Conservation (phyloP, 192 early-diverging fungal genomes). For the Helicostylum pulchrum region DNA sequence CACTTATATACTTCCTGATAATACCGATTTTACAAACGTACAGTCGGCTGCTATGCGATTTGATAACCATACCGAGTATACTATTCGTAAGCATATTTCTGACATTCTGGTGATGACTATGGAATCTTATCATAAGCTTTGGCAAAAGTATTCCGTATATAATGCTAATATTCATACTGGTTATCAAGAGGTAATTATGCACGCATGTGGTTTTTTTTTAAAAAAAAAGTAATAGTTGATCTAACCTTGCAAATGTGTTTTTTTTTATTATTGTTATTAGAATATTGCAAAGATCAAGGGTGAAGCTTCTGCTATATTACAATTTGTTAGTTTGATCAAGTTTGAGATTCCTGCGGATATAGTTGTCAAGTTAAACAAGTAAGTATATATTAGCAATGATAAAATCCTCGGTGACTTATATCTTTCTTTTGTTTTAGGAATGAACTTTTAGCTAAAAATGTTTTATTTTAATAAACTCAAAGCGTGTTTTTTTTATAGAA, state of each 20-base stretch:
- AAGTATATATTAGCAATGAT: not conserved
- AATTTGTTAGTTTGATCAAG: constrained; percentile 2
- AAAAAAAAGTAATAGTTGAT: not conserved
- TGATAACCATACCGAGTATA: not conserved
- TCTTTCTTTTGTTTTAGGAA: no score
- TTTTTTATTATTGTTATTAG: constrained; percentile 2
- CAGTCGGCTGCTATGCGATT: not conserved
- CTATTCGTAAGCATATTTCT: constrained; percentile 11
- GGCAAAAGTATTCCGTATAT: not conserved
- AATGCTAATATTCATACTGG: no score
- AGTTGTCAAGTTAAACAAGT: not conserved
- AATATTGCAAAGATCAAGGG: not conserved
- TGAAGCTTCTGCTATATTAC: not conserved
- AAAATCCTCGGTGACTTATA: no score
- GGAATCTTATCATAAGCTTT: constrained; percentile 5
- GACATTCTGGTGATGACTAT: not conserved
- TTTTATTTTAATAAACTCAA: no score
- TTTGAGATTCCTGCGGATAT: constrained; percentile 1
- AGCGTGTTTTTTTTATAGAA: no score
- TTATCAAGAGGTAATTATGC: not conserved
- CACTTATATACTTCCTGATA: not conserved
- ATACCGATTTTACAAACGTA: not conserved
- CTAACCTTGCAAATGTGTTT: not conserved
- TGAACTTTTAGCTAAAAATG: no score
- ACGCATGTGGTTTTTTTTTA: no score